phyloP scores from a whole-genome alignment of 352 stramenopile species.

The Achlya hypogyna region DNA sequence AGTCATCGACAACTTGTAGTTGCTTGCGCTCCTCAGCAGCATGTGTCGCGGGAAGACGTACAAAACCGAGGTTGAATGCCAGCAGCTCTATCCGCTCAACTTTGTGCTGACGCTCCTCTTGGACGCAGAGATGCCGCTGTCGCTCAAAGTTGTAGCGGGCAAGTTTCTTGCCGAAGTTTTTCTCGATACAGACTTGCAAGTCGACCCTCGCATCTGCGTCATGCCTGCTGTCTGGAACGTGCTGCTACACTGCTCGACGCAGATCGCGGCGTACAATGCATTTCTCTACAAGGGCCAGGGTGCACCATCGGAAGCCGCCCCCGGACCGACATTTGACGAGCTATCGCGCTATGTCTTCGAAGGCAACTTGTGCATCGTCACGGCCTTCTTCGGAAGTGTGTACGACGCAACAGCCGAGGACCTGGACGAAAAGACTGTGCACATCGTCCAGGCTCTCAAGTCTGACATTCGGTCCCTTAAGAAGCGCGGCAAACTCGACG shows the following conservation, averaged over 20 bases:
- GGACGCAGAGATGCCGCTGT: slow-evolving; percentile 8
- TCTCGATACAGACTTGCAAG: slow-evolving; percentile 16
- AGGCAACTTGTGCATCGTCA: slow-evolving; percentile 13
- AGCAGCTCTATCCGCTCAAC: slow-evolving; percentile 19
- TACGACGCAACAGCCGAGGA: slow-evolving; percentile 10
- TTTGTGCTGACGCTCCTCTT: slow-evolving; percentile 16
- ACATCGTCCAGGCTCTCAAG: slow-evolving; percentile 7
- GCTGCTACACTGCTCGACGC: slow-evolving; percentile 13
- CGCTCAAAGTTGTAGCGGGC: slow-evolving; percentile 10
- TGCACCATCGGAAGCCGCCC: neutral
- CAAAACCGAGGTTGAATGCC: slow-evolving; percentile 21
- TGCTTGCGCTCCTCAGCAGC: neutral
- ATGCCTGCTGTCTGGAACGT: slow-evolving; percentile 15
- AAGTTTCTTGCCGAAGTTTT: slow-evolving; percentile 20
- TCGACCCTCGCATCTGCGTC: slow-evolving; percentile 4
- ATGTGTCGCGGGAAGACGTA: slow-evolving; percentile 18
- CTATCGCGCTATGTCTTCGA: slow-evolving; percentile 14
- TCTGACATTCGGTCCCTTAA: slow-evolving; percentile 17
- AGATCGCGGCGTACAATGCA: slow-evolving; percentile 12
- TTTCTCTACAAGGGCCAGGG: neutral
- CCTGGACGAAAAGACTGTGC: slow-evolving; percentile 1
- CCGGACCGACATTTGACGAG: neutral
- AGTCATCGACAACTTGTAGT: neutral
- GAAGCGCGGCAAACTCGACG: slow-evolving; percentile 16
- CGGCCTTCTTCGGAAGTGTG: slow-evolving; percentile 13